Evolutionary conservation across 352 stramenopile species (phyloP).

Genomic region (Pythium coloratum): DNA sequence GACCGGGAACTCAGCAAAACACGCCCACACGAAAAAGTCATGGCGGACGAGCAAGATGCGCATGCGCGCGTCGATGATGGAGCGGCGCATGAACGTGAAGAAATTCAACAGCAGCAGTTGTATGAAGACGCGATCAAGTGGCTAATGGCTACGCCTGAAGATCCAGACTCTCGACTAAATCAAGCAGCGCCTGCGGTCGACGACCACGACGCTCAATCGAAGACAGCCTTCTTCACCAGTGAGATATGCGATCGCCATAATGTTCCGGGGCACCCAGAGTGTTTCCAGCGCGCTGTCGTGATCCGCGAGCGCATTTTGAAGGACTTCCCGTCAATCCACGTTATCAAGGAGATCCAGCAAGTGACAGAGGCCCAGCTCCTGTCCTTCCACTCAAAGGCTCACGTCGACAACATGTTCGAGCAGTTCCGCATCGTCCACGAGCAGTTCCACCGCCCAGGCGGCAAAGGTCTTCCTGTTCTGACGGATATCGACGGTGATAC

Average conservation of each 20-base stretch:
- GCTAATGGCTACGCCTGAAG: neutral
- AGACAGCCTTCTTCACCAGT: slow-evolving; percentile 29
- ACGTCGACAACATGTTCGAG: slow-evolving; percentile 33
- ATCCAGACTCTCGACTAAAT: neutral
- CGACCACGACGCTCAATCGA: neutral
- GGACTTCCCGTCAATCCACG: slow-evolving; percentile 31
- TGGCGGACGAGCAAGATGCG: neutral
- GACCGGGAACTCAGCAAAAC: neutral
- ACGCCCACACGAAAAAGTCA: neutral
- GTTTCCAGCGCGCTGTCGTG: slow-evolving; percentile 28
- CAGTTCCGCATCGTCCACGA: slow-evolving; percentile 21
- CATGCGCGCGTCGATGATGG: neutral
- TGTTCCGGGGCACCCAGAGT: slow-evolving; percentile 34
- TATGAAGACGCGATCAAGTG: neutral
- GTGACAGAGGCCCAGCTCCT: slow-evolving; percentile 33
- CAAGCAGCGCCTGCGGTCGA: neutral
- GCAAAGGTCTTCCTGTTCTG: slow-evolving; percentile 1
- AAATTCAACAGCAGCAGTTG: too few relatives aligned
- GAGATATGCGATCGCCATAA: slow-evolving; percentile 34
- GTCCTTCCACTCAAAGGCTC: slow-evolving; percentile 34
- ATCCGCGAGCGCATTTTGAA: slow-evolving; percentile 30
- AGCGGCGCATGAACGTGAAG: neutral
- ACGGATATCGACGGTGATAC: slow-evolving; percentile 43
- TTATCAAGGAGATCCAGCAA: slow-evolving; percentile 25
- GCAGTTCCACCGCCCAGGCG: neutral